Evolutionary conservation across 1,284 basidiomycete species (phyloP).

Genomic region (Phlebopus sp.): DNA sequence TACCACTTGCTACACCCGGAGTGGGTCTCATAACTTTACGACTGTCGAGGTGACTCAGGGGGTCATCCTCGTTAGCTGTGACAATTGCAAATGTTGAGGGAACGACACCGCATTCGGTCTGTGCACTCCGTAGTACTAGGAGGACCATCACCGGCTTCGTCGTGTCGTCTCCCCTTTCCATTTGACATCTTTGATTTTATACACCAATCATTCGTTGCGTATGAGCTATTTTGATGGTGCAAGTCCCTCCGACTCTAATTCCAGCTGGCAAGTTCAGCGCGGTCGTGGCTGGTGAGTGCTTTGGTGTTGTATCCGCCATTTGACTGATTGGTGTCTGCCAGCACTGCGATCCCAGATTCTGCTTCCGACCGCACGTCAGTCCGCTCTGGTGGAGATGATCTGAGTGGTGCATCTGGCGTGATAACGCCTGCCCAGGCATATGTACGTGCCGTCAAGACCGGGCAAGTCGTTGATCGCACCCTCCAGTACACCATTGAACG

Average conservation of each 20-base stretch:
- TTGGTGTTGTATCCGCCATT: not conserved
- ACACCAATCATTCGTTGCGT: not conserved
- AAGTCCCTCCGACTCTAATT: not conserved
- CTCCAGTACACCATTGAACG: constrained; percentile 26
- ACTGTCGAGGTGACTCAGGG: too few species aligned
- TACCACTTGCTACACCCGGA: too few species aligned
- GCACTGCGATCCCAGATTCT: not conserved
- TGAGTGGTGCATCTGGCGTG: not conserved
- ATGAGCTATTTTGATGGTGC: constrained; percentile 11
- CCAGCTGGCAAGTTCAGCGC: not conserved
- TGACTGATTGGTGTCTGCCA: not conserved
- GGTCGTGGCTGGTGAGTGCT: constrained; percentile 5
- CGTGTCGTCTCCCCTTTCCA: not conserved
- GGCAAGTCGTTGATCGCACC: constrained; percentile 5
- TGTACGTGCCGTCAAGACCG: constrained; percentile 11
- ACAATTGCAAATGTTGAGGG: too few species aligned
- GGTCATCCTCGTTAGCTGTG: too few species aligned
- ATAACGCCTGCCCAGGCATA: constrained; percentile 25
- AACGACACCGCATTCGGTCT: too few species aligned
- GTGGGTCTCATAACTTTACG: too few species aligned
- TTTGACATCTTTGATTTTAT: not conserved
- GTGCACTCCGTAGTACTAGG: too few species aligned
- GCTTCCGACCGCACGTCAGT: constrained; percentile 6
- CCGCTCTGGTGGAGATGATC: constrained; percentile 1
- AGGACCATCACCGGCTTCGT: too few species aligned